Conservation (phyloP, 2,329 filamentous ascomycete genomes). For the Blumeriella jaapii region DNA sequence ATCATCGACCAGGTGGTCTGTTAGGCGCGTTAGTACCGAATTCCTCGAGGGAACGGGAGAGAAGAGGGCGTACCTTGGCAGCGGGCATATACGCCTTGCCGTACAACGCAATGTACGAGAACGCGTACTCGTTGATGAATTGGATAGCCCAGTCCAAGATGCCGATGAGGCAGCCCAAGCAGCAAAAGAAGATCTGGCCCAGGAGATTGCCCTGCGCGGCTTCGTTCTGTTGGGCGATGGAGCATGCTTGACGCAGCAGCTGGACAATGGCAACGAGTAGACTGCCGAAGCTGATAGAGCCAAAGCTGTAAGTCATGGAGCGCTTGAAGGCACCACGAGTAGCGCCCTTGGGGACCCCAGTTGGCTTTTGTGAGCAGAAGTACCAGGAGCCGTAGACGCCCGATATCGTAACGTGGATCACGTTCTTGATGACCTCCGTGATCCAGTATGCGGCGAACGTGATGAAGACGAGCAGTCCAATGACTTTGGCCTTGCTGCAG, state of each 20-base stretch:
- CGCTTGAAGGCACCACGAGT: slow-evolving; percentile 77
- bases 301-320: slow-evolving; percentile 82
- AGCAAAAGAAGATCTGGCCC: slow-evolving; percentile 55
- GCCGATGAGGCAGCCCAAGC: slow-evolving; percentile 64
- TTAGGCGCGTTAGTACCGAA: slow-evolving; percentile 3
- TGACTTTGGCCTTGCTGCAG: slow-evolving; percentile 68
- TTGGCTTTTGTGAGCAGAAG: slow-evolving; percentile 53
- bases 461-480: slow-evolving; percentile 73
- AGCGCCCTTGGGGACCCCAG: slow-evolving; percentile 60
- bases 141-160: slow-evolving; percentile 76
- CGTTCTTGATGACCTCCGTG: slow-evolving; percentile 87
- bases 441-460: slow-evolving; percentile 94
- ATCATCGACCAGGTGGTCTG: slow-evolving; percentile 51
- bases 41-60: slow-evolving; percentile 11
- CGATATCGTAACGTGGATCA: slow-evolving; percentile 75
- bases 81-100: slow-evolving; percentile 79
- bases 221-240: slow-evolving; percentile 58
- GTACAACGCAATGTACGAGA: slow-evolving; percentile 86
- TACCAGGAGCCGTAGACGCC: slow-evolving; percentile 93
- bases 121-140: slow-evolving; percentile 87
- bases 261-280: slow-evolving; percentile 81
- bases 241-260: slow-evolving; percentile 69
- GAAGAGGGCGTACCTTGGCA: slow-evolving; percentile 67
- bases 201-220: slow-evolving; percentile 58
- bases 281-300: slow-evolving; percentile 79